Percentiles rank a stretch among this genome's conserved stretches.
phyloP scores from a whole-genome alignment of 2,329 filamentous ascomycete genomes.

The Ceratocystis variospora region DNA sequence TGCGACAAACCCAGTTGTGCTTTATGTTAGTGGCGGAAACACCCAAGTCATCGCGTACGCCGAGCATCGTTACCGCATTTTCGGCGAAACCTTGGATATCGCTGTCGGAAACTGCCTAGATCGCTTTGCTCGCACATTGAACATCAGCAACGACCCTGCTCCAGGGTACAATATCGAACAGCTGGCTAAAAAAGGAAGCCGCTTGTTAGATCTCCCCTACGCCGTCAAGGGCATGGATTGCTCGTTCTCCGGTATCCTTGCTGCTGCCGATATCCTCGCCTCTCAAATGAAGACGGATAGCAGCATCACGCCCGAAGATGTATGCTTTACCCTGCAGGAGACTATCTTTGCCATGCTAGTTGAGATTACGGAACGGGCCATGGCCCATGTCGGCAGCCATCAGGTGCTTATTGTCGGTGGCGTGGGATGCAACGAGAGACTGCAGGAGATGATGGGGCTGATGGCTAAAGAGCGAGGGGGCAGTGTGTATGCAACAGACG shows the following conservation, averaged over 20 bases:
- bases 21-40: conserved; percentile 93
- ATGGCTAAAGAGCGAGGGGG: conserved; percentile 86
- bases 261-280: conserved; percentile 67
- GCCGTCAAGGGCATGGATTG: conserved; percentile 98
- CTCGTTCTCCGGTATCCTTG: conserved; percentile 85
- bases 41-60: conserved; percentile 97
- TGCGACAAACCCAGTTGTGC: conserved; percentile 77
- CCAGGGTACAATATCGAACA: conserved; percentile 98
- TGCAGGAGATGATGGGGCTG: conserved; percentile 96
- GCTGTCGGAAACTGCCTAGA: conserved; percentile 96
- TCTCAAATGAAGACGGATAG: conserved; percentile 44
- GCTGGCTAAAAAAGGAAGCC: conserved; percentile 59
- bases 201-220: conserved; percentile 78
- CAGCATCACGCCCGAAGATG: conserved; percentile 60
- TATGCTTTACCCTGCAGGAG: conserved; percentile 92
- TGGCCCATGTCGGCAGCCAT: conserved; percentile 85
- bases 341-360: conserved; percentile 95
- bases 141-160: conserved; percentile 88
- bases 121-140: conserved; percentile 79
- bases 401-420: conserved; percentile 93
- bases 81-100: conserved; percentile 93
- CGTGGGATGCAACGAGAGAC: conserved; percentile 82
- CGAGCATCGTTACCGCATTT: conserved; percentile 88
- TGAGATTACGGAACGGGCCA: conserved; percentile 94
- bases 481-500: conserved; percentile 86